A percentile compares a stretch with the other conserved stretches of the same genome.
Conservation (phyloP, 495 filamentous ascomycete species). For the Parathielavia hyrcaniae region DNA sequence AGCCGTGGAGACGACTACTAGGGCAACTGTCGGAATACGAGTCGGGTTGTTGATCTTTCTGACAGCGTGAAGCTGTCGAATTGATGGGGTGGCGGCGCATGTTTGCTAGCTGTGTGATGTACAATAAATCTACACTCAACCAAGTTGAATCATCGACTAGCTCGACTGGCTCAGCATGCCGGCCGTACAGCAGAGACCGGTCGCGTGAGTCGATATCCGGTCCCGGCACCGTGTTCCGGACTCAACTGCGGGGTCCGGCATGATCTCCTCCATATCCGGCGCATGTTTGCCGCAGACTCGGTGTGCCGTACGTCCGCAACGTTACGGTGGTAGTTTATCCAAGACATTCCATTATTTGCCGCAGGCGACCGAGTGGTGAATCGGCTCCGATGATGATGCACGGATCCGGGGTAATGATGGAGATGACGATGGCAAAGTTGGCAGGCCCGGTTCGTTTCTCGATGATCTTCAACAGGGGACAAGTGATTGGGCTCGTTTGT, state of each 20-base stretch:
- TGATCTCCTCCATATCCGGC: neutral
- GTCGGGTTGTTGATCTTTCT: neutral
- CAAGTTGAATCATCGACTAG: neutral
- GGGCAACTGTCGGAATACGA: slow-evolving; percentile 1
- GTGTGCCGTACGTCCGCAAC: neutral
- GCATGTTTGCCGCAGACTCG: neutral
- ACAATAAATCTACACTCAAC: neutral
- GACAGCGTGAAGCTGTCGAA: neutral
- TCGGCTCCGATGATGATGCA: slow-evolving; percentile 10
- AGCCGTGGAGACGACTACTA: slow-evolving; percentile 89
- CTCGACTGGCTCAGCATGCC: neutral
- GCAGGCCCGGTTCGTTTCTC: neutral
- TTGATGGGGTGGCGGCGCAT: neutral
- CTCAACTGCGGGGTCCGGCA: neutral
- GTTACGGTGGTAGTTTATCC: no score
- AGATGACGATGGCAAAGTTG: slow-evolving; percentile 9
- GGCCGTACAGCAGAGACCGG: no score
- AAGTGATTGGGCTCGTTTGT: slow-evolving; percentile 1
- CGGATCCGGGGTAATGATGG: neutral
- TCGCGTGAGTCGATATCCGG: neutral
- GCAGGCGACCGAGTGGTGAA: neutral
- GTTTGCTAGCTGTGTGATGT: neutral
- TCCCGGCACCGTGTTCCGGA: neutral
- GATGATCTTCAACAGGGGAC: neutral
- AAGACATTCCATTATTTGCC: neutral